Evolutionary conservation across 1,139 yeast species (phyloP).

Genomic region (Suhomyces taliae): DNA sequence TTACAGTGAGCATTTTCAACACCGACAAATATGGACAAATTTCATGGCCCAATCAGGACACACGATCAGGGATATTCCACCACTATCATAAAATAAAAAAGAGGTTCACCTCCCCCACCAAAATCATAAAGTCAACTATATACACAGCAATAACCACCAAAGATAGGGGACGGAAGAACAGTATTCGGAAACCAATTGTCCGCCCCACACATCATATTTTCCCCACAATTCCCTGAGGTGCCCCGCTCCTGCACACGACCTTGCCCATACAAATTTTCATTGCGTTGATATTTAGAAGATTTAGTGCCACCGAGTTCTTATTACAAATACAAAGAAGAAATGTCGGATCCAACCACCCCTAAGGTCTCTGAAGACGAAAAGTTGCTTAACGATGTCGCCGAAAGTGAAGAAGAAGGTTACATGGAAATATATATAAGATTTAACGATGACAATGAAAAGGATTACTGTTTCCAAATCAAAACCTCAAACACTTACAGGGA

Average conservation of each 20-base stretch:
- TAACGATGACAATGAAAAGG: constrained; percentile 82
- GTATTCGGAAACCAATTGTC: not conserved
- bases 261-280: not conserved
- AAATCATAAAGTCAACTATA: no score
- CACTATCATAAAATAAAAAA: no score
- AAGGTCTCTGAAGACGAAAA: constrained; percentile 24
- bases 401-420: constrained; percentile 34
- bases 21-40: no score
- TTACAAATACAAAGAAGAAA: not conserved
- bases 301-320: not conserved
- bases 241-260: constrained; percentile 5
- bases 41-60: no score
- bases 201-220: not conserved
- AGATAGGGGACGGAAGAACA: no score
- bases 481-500: constrained; percentile 57
- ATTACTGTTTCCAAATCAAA: constrained; percentile 80
- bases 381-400: constrained; percentile 65
- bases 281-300: not conserved
- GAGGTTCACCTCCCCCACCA: no score
- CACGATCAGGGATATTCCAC: no score
- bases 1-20: no score
- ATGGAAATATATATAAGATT: constrained; percentile 78
- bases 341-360: constrained; percentile 4
- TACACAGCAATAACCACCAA: no score
- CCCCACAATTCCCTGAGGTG: not conserved